A percentile compares a stretch with the other conserved stretches of the same genome.
Evolutionary conservation across 108 stramenopile genomes (phyloP).

Genomic region (Cyclostephanos tholiformis): DNA sequence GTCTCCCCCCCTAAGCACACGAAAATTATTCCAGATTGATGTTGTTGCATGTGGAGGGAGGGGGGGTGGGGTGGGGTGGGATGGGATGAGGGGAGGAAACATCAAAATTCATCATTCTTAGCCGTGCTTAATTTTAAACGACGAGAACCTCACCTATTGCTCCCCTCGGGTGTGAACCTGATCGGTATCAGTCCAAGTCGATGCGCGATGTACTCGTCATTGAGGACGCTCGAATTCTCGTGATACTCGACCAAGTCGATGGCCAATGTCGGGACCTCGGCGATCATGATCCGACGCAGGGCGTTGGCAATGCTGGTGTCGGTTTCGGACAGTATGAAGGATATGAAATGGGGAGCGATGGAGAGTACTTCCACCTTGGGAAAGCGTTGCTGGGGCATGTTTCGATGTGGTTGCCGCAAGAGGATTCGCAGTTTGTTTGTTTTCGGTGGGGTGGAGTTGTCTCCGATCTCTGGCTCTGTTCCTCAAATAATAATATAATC

Average conservation of each 20-base stretch:
- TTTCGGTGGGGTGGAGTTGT: too few species aligned
- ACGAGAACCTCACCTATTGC: constrained; percentile 53
- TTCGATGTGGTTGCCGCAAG: neutral
- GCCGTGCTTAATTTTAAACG: too few species aligned
- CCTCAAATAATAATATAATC: too few species aligned
- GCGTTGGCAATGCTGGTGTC: constrained; percentile 96
- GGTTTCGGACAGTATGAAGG: constrained; percentile 91
- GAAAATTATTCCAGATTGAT: neutral
- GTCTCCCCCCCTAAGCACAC: constrained; percentile 56
- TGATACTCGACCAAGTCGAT: constrained; percentile 96
- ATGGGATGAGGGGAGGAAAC: too few species aligned
- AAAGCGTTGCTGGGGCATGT: constrained; percentile 90
- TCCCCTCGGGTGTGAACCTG: constrained; percentile 69
- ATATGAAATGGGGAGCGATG: constrained; percentile 80
- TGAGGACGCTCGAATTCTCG: constrained; percentile 92
- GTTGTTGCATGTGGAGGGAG: too few species aligned
- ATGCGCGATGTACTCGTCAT: constrained; percentile 98
- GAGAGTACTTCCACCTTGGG: constrained; percentile 81
- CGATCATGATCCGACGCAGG: constrained; percentile 95
- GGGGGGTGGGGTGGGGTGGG: too few species aligned
- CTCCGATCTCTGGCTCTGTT: too few species aligned
- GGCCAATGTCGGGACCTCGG: constrained; percentile 94
- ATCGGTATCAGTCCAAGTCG: constrained; percentile 95
- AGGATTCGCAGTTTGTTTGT: too few species aligned
- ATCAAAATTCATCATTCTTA: too few species aligned